Conservation (phyloP, 2,329 filamentous ascomycete species). For the Cytospora piceae region DNA sequence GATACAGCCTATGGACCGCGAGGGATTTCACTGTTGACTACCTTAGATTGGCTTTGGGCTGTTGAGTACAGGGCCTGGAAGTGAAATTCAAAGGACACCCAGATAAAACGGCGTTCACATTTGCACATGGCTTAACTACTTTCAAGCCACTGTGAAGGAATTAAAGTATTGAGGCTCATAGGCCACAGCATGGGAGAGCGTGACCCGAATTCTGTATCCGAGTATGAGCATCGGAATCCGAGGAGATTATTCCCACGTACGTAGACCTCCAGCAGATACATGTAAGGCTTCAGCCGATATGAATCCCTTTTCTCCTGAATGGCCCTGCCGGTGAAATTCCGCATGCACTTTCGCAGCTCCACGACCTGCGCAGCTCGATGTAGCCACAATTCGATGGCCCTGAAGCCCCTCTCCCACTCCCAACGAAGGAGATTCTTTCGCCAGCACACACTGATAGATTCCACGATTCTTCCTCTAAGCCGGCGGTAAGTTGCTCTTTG, state of each 20-base stretch:
- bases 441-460: neutral
- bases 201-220: neutral
- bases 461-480: neutral
- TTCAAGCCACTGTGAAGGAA: no score
- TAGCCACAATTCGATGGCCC: neutral
- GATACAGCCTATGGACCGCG: neutral
- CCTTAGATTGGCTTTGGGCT: neutral
- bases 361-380: neutral
- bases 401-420: neutral
- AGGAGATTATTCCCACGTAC: neutral
- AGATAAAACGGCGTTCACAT: no score
- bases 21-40: neutral
- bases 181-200: neutral
- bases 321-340: neutral
- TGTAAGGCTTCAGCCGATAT: neutral
- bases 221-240: neutral
- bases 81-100: no score
- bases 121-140: no score
- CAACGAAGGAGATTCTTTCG: neutral
- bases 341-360: neutral
- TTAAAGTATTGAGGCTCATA: neutral
- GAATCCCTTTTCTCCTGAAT: neutral
- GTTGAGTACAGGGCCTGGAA: no score
- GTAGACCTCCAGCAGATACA: neutral
- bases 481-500: slow-evolving; percentile 38